Base-by-base conservation (phyloP, 257 asterid genomes). In the Fraxinus excelsior region DNA sequence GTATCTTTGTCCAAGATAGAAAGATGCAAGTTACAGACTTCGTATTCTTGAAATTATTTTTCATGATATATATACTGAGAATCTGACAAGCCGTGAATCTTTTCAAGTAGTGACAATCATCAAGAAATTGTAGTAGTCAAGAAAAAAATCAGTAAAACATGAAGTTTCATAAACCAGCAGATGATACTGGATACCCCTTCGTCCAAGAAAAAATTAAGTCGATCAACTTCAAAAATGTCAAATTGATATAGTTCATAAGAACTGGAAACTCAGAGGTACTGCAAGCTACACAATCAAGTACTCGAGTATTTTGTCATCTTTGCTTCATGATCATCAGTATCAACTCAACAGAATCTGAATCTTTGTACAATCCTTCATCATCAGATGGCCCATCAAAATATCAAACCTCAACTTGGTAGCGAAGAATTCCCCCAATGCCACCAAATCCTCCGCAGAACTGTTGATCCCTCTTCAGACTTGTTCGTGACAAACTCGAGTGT, bases 191-290 rank as follows among this genome's bases (percentile, higher is more conserved):
- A 40, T 40, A 40, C 14, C 46, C 32, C 32, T 62, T 62, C 34
- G 2, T 62, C 34, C 6, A 10, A 62, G 34, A 73, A 76, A 62
- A 73, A 58, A 31, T 23, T 35, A 29, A 73, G 28, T 25, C 51
- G 34, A 74, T 46, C 73, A 74, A 74, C 26, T 66, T 75, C 0
- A 37, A 72, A 71, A 76, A 73, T 5, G 32, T 16, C 7, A 46
- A 75, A 79, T 67, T 73, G 46, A 78, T 74, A 56, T 11, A 60
- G 72, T 4, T 26, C 74, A 72, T 19, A 29, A 73, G 65, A 73
- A 75, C 23, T 65, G 49, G 79, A 81, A 75, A 75, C 72, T 75
- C 81, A 79, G 28, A 76, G 67, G 67, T 70, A 23, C 56, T 34
- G 25, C 35, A 38, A 70, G 74, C 76, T 83, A 80, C 56, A 34